Evolutionary conservation across 441 rosid genomes (phyloP).

Genomic region (Euphorbia schlechtendalii): DNA sequence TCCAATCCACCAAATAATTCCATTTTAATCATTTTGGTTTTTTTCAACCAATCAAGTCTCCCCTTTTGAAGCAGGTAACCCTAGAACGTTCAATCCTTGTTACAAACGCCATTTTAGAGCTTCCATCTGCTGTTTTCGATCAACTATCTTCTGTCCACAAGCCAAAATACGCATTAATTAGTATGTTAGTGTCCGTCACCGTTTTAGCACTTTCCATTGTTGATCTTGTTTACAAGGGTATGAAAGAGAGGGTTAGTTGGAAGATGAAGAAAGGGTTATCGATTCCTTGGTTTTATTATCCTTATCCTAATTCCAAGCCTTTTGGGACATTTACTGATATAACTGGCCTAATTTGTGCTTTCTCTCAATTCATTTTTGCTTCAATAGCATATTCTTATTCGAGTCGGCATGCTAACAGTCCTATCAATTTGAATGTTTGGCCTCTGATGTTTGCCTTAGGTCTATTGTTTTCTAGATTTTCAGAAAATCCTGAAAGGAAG

Average conservation of each 20-base stretch:
- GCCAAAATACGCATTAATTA: not conserved
- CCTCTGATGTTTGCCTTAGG: constrained; percentile 8
- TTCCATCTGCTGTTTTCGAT: constrained; percentile 3
- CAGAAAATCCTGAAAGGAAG: not conserved
- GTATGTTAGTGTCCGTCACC: not conserved
- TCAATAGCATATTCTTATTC: not conserved
- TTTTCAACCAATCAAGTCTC: not conserved
- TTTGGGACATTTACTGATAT: constrained; percentile 1
- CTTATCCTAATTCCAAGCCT: constrained; percentile 4
- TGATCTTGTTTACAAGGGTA: constrained; percentile 3
- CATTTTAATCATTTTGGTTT: not conserved
- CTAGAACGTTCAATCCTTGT: not conserved
- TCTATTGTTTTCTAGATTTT: constrained; percentile 1
- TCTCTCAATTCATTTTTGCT: not conserved
- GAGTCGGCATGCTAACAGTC: not conserved
- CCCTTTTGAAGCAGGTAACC: not conserved
- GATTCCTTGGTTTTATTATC: constrained; percentile 13
- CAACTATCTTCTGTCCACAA: not conserved
- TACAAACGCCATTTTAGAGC: not conserved
- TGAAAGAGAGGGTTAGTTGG: not conserved
- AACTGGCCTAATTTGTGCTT: not conserved
- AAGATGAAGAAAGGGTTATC: not conserved
- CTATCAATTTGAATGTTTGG: constrained; percentile 3
- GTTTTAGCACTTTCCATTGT: not conserved
- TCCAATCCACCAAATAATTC: not conserved